A percentile compares a stretch with the other conserved stretches of the same genome.
These are phyloP conservation scores for Erigeron philadelphicus DNA, from an alignment of 140 eudicot genomes.

Conservation along the genomic window DNA sequence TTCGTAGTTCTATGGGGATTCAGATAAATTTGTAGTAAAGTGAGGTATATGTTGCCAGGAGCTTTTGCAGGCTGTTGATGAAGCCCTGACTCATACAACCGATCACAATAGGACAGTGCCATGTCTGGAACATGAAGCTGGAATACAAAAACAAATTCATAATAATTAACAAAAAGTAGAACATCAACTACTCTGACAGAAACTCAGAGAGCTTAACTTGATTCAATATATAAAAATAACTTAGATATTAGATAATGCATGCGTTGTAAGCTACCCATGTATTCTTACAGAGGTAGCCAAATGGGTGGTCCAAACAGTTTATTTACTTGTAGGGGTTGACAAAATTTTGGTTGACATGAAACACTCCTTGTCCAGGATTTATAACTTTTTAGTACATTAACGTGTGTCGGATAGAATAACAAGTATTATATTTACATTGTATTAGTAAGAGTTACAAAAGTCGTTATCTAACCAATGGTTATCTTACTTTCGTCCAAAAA, in stretches of 20 bases:
- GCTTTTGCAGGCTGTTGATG: constrained; percentile 60
- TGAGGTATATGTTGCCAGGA: constrained; percentile 68
- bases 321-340: neutral
- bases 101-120: constrained; percentile 88
- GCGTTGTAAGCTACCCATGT: neutral
- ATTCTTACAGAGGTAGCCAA: neutral
- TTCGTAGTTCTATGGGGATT: constrained; percentile 74
- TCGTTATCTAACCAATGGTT: neutral
- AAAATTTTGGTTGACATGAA: neutral
- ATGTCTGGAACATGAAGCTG: constrained; percentile 92
- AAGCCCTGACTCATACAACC: constrained; percentile 65
- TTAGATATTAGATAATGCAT: neutral
- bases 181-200: neutral
- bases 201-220: neutral
- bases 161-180: neutral
- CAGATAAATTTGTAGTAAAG: constrained; percentile 78
- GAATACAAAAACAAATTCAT: constrained; percentile 11
- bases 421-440: neutral
- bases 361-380: neutral
- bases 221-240: neutral
- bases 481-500: neutral
- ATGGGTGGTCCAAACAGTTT: neutral
- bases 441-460: neutral
- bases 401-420: neutral
- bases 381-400: neutral